Base-by-base conservation (phyloP, 1,284 basidiomycete genomes). In the Takashimella koratensis region DNA sequence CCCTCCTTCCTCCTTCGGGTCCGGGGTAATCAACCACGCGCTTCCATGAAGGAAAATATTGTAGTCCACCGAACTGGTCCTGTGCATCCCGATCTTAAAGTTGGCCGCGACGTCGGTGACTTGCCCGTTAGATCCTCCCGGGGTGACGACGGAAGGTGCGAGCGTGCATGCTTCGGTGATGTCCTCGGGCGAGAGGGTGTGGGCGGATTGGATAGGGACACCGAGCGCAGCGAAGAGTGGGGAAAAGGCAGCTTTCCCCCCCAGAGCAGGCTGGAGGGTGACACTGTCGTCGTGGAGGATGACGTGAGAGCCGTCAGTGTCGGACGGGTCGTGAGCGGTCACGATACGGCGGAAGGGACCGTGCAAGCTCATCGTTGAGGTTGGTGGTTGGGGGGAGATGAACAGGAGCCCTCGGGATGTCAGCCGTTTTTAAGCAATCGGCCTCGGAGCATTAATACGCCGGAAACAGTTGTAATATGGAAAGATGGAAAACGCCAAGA, bases 1-100 rank as follows among this genome's bases (percentile, higher is more conserved):
- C 24, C 56, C 62, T 13, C 54, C 64, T 12, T 58, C 66, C 40
- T 60, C 62, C 27, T 51, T 56, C 12, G 49, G 57, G 24, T 52
- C 52, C 0, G 72, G 72, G 0, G 66, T 66, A 43, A 74, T 64
- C 41, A 74, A 47, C 19, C 43, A 64, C 5, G 59, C 69, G 25
- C 52, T 57, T 0, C 74, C 74, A 3, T 56, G 11, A 5, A 73
- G 20, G 25, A 74, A 54, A 48, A 75, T 63, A 53, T 75, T 75
- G 52, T 75, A 71, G 55, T 76, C 74, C 39, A 75, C 52, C 22
- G 68, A 70, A 25, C 54, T 61, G 0, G 73, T 73, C 13, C 74
- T 49, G 59, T 76, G 74, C 63, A 68, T 67, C 1, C 47, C 63
- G 10, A 71, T 63, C 0, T 54, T 26, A 43, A 62, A 62, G 49